Percentiles rank a stretch among this genome's conserved stretches.
These are phyloP conservation scores for Ophiostoma piceae DNA, from an alignment of 2,329 filamentous ascomycete species.

Conservation along the genomic window DNA sequence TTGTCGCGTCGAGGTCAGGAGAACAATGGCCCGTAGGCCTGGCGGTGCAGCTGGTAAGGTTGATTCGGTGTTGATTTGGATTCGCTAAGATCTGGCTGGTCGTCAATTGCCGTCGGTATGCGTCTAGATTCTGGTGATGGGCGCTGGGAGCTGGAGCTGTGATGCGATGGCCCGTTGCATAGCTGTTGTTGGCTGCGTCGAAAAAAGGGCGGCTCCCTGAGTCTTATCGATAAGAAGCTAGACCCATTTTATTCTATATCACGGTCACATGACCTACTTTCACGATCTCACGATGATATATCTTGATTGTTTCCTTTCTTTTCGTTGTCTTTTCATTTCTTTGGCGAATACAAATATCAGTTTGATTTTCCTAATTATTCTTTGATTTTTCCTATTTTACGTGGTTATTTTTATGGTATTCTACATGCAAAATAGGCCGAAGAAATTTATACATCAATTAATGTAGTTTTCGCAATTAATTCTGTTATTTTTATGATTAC, in stretches of 20 bases:
- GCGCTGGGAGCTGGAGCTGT: not conserved
- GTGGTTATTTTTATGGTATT: too few species aligned
- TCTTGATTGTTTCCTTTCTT: not conserved
- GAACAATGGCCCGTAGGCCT: constrained; percentile 23
- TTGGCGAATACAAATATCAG: not conserved
- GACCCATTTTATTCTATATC: not conserved
- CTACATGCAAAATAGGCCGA: too few species aligned
- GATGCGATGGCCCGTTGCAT: not conserved
- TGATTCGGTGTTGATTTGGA: not conserved
- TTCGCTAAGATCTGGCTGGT: not conserved
- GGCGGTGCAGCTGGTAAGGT: not conserved
- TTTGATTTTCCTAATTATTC: too few species aligned
- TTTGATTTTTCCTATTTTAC: too few species aligned
- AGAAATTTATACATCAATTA: too few species aligned
- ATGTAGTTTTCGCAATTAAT: too few species aligned
- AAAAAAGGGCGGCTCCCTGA: constrained; percentile 1
- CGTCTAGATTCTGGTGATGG: not conserved
- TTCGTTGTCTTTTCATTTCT: not conserved
- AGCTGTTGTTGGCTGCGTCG: not conserved
- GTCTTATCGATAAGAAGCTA: not conserved
- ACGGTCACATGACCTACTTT: not conserved
- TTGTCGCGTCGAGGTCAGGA: constrained; percentile 11
- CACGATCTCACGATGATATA: not conserved
- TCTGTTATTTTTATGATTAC: too few species aligned
- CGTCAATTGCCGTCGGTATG: not conserved